A percentile compares a stretch with the other conserved stretches of the same genome.
These are phyloP conservation scores for Bocquillonia castaneifolia DNA, from an alignment of 441 rosid species.

Conservation along the genomic window DNA sequence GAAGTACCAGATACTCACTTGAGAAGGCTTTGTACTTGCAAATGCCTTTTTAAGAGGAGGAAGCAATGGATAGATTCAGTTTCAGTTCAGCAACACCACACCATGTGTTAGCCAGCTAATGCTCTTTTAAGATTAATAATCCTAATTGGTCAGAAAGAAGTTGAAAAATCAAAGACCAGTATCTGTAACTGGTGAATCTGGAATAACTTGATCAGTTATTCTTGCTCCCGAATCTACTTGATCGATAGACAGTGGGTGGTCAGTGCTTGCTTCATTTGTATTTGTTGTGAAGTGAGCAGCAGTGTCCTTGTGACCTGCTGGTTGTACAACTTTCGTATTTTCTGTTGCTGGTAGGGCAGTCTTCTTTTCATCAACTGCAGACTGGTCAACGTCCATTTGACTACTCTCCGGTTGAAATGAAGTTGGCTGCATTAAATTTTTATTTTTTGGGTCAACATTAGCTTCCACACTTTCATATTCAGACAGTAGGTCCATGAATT, in stretches of 20 bases:
- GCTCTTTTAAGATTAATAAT: neutral
- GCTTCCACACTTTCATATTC: constrained; percentile 58
- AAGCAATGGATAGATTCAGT: constrained; percentile 7
- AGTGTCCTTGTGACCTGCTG: constrained; percentile 21
- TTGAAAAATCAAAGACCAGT: constrained; percentile 29
- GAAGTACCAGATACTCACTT: no score
- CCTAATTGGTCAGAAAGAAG: constrained; percentile 17
- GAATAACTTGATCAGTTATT: constrained; percentile 27
- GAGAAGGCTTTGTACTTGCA: neutral
- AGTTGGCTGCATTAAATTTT: constrained; percentile 14
- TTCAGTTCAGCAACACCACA: constrained; percentile 8
- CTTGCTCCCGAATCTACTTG: constrained; percentile 25
- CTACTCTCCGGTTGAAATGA: constrained; percentile 17
- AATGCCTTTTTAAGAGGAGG: constrained; percentile 3
- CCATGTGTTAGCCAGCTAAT: neutral
- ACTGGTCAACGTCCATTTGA: constrained; percentile 30
- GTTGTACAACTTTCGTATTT: constrained; percentile 26
- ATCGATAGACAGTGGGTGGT: constrained; percentile 17
- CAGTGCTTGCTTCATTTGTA: neutral
- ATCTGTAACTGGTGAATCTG: constrained; percentile 23
- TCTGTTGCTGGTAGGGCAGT: constrained; percentile 20
- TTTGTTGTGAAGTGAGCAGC: constrained; percentile 9
- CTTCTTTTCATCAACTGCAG: constrained; percentile 16
- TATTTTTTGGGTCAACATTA: constrained; percentile 27
- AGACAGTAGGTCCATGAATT: constrained; percentile 85